phyloP scores from a whole-genome alignment of 768 basidiomycete genomes.

The Termitomyces sp. region DNA sequence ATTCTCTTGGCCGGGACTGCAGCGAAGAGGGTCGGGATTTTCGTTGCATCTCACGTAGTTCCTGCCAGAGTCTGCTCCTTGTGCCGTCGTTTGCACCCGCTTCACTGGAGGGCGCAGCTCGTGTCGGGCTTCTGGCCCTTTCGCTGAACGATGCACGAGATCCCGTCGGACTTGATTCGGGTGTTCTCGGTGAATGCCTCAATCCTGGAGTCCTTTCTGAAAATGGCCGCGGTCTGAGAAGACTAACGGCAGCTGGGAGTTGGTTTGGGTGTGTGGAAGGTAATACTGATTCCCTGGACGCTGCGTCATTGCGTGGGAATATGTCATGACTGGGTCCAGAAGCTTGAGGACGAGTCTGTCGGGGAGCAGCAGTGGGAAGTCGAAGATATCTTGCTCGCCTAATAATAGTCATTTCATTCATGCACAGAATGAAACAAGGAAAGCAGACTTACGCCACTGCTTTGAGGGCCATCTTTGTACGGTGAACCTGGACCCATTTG shows the following conservation, averaged over 20 bases:
- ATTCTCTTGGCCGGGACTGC: conserved; percentile 32
- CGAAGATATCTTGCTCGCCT: conserved; percentile 84
- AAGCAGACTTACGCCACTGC: conserved; percentile 72
- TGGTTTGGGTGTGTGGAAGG: conserved; percentile 17
- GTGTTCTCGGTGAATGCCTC: conserved; percentile 29
- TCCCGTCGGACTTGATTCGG: conserved; percentile 24
- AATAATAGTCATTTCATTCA: conserved; percentile 9
- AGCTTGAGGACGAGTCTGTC: conserved; percentile 20
- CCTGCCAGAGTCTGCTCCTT: conserved; percentile 53
- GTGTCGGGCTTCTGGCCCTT: conserved; percentile 20
- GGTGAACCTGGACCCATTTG: conserved; percentile 68
- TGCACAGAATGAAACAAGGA: conserved; percentile 1
- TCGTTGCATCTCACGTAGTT: conserved; percentile 49
- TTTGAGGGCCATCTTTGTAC: conserved; percentile 70
- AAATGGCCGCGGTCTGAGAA: conserved; percentile 33
- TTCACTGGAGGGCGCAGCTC: conserved; percentile 26
- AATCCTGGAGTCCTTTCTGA: conserved; percentile 35
- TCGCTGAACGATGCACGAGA: conserved; percentile 15
- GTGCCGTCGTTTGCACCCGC: conserved; percentile 33
- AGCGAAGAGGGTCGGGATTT: conserved; percentile 47
- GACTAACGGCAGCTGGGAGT: conserved; percentile 13
- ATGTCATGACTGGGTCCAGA: not conserved
- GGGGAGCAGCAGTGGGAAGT: conserved; percentile 56
- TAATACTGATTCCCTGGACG: conserved; percentile 14
- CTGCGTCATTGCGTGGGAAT: conserved; percentile 2